These are phyloP conservation scores for Saccharomyces eubayanus DNA, from an alignment of 805 yeast genomes.

Conservation along the genomic window DNA sequence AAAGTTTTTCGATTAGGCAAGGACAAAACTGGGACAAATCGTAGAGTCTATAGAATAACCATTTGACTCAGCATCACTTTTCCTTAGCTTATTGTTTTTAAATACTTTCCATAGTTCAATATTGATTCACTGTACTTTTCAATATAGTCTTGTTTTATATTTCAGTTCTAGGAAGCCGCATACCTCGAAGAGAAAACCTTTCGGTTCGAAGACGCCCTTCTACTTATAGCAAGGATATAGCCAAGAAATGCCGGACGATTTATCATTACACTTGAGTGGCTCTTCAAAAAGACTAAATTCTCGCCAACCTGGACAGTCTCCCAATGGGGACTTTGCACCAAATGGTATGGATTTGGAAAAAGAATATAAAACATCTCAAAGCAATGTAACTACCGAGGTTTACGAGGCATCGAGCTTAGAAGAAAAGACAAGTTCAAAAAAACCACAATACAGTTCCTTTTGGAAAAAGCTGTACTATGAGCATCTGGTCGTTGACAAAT, in stretches of 20 bases:
- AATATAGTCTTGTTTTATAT: not conserved
- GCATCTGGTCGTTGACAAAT: constrained; percentile 6
- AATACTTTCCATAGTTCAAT: not conserved
- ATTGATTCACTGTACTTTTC: not conserved
- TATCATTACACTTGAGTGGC: not conserved
- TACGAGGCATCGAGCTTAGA: constrained; percentile 6
- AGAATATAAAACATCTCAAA: not conserved
- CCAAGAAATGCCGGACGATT: not conserved
- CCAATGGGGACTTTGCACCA: not conserved
- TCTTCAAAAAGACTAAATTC: not conserved
- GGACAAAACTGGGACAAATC: not conserved
- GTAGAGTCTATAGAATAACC: not conserved
- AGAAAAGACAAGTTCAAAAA: not conserved
- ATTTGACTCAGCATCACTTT: not conserved
- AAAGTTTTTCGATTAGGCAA: not conserved
- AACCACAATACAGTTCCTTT: not conserved
- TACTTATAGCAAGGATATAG: not conserved
- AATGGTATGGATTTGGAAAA: constrained; percentile 1
- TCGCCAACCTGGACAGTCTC: not conserved
- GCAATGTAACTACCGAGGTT: constrained; percentile 2
- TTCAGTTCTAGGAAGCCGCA: not conserved
- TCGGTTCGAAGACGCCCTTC: not conserved
- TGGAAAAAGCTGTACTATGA: constrained; percentile 8
- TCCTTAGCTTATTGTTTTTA: not conserved
- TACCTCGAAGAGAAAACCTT: not conserved